Evolutionary conservation across 768 basidiomycete species (phyloP).

Genomic region (Phylloporus sp.): DNA sequence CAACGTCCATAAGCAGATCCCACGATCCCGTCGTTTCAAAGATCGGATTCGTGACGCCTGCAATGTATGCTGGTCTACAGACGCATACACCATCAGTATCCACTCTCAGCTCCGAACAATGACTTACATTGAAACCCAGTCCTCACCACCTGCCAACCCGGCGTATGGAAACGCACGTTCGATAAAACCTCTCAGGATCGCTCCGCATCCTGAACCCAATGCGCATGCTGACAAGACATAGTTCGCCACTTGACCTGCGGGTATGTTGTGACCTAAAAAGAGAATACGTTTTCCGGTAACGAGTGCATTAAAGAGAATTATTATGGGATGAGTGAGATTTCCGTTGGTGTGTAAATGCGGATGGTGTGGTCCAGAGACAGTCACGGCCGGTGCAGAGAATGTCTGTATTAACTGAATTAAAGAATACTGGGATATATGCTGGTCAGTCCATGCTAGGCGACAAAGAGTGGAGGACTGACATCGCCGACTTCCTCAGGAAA

Average conservation of each 20-base stretch:
- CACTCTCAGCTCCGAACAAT: background rate
- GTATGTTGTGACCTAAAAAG: slow-evolving; percentile 85
- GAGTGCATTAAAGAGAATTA: slow-evolving; percentile 93
- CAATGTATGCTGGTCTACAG: slow-evolving; percentile 82
- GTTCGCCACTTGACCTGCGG: slow-evolving; percentile 85
- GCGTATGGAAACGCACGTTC: slow-evolving; percentile 95
- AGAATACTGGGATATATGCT: slow-evolving; percentile 61
- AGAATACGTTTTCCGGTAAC: slow-evolving; percentile 95
- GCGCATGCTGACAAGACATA: slow-evolving; percentile 95
- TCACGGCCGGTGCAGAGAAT: slow-evolving; percentile 59
- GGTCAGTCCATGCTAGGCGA: slow-evolving; percentile 10
- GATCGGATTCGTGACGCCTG: slow-evolving; percentile 96
- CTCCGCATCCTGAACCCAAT: slow-evolving; percentile 86
- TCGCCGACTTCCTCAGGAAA: slow-evolving; percentile 97
- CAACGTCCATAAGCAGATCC: slow-evolving; percentile 93
- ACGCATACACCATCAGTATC: slow-evolving; percentile 6
- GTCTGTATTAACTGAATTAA: slow-evolving; percentile 85
- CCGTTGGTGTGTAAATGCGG: slow-evolving; percentile 95
- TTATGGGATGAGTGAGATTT: slow-evolving; percentile 85
- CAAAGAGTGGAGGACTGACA: slow-evolving; percentile 45
- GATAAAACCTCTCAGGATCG: slow-evolving; percentile 77
- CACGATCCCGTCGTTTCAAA: slow-evolving; percentile 84
- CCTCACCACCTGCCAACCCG: slow-evolving; percentile 80
- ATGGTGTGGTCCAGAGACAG: slow-evolving; percentile 69
- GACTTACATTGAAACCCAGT: slow-evolving; percentile 83